Base-by-base conservation (phyloP, 345 rosid genomes). In the Excoecaria agallocha region DNA sequence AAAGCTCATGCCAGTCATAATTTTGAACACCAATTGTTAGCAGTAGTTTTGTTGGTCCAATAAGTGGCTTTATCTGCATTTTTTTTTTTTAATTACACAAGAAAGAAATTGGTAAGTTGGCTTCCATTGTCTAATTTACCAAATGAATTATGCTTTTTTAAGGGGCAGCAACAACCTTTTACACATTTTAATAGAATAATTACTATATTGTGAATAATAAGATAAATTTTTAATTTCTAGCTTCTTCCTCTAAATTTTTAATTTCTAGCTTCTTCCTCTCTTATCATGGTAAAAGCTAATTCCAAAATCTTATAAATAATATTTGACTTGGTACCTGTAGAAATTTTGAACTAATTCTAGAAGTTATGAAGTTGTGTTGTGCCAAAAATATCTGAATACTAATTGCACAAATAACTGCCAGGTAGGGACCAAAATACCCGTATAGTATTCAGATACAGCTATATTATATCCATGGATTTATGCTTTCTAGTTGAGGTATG, bases 1-100 rank as follows among this genome's bases (percentile, higher is more conserved):
- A 89, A 79, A 92, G 80, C 76, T 94, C 95, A 66, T 89, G 97
- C 97, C 95, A 94, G 55, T 87, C 97, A 55, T 92, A 92, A 63
- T 77, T 82, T 67, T 84, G 77, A 79, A 90, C 83, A 3, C 97
- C 97, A 72, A 87, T 86, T 77, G 79, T 86, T 88, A 92, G 86
- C 70, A 94, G 92, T 57, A 79, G 74, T 80, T 88, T 88, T 50
- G 97, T 94, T 71, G 98, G 97, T 83, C 60, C 86, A 69, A 94
- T 91, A 59, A 94, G 86, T 70, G 97, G 98, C 73, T 85, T 94
- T 81, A 94, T 91, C 97, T 94, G 87, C 86, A 87, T 56, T 81
- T 61, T 52, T 56, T 81, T 61, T 52, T 59, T 83, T 57, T 51
- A 54, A 22, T 65, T 69, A 56, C 41, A 62, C 22, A 78, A n/a